phyloP scores from a whole-genome alignment of 139 green algal species.

The Klebsormidium nitens region DNA sequence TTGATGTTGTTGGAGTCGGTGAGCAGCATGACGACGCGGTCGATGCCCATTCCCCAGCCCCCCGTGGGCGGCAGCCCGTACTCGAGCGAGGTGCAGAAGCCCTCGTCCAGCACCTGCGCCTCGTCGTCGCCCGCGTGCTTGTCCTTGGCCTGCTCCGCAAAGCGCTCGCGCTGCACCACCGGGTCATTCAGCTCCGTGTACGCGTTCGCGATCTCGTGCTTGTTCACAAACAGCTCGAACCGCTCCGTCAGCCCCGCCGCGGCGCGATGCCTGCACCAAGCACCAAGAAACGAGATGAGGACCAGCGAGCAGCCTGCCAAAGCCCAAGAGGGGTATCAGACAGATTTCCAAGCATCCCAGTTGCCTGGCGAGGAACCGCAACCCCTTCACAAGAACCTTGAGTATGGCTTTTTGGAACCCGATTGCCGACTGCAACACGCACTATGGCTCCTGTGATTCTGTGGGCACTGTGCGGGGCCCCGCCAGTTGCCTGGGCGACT shows the following conservation, averaged over 20 bases:
- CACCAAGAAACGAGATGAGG: too few species aligned
- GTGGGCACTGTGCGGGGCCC: too few species aligned
- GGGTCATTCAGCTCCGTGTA: slow-evolving; percentile 99
- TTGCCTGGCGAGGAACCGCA: too few species aligned
- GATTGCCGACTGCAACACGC: too few species aligned
- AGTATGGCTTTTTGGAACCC: too few species aligned
- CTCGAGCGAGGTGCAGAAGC: slow-evolving; percentile 93
- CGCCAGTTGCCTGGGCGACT: too few species aligned
- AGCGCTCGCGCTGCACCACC: slow-evolving; percentile 87
- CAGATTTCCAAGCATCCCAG: too few species aligned
- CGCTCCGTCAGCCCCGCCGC: slow-evolving; percentile 82
- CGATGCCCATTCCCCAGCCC: slow-evolving; percentile 96
- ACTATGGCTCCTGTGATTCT: too few species aligned
- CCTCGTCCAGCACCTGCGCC: slow-evolving; percentile 96
- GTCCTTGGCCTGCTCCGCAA: slow-evolving; percentile 77
- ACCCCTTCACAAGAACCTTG: too few species aligned
- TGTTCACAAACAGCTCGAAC: slow-evolving; percentile 99
- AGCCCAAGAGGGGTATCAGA: too few species aligned
- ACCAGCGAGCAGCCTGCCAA: too few species aligned
- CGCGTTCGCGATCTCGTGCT: slow-evolving; percentile 87
- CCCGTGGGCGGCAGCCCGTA: slow-evolving; percentile 96
- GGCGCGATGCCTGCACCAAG: slow-evolving; percentile 30
- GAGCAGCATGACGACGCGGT: slow-evolving; percentile 96
- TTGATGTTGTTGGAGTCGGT: slow-evolving; percentile 97
- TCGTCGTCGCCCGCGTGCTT: slow-evolving; percentile 89